Evolutionary conservation across 192 early-diverging fungal species (phyloP), one percentile per base, ranked within the genome.

Genomic region (Backusella tarrabulga): DNA sequence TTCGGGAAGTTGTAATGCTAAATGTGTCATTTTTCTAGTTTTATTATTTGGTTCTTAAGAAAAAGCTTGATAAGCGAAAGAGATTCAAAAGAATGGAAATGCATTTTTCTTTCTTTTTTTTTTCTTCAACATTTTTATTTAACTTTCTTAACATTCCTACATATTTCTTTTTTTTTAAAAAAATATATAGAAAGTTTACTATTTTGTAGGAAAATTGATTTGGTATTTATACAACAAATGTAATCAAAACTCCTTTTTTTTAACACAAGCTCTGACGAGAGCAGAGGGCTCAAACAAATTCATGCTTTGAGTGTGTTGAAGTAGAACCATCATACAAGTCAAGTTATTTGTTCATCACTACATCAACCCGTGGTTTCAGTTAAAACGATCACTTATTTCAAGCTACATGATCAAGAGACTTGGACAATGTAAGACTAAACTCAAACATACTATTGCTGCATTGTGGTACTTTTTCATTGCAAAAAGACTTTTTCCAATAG

Each of bases 1-100:
- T 44, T 72, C 71, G 71, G 71, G 71, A 32, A 72, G 29, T 34
- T 44, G 21, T 32, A 72, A 40, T 23, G 71, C 71, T 50, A 72
- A 50, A 50, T 72, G 71, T 35, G 35, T 12, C 68, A 21, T 44
- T 50, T 29, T 71, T 23, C 2, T 71, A 21, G 12, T 46, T 71
- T 14, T 46, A 17, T 6, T 50, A 46, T 34, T 44, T 26, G 26
- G 26, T 71, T 19, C 5, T 26, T 35, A 8, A n/a, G 29, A 35
- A 34, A 34, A 68, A 35, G 29, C 12, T n/a, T 11, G 14, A 41
- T 8, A 70, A 70, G n/a, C 38, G 34, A 36, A 68, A 68, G 17
- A 70, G 36, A 40, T 21, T 19, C 3, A 36, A 40, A 69, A 46
- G 4, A 17, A 32, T 60, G 56, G 3, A 60, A 26, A 60, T 23